These are phyloP conservation scores for Mycena vitilis DNA, from an alignment of 768 basidiomycete species.

Conservation along the genomic window DNA sequence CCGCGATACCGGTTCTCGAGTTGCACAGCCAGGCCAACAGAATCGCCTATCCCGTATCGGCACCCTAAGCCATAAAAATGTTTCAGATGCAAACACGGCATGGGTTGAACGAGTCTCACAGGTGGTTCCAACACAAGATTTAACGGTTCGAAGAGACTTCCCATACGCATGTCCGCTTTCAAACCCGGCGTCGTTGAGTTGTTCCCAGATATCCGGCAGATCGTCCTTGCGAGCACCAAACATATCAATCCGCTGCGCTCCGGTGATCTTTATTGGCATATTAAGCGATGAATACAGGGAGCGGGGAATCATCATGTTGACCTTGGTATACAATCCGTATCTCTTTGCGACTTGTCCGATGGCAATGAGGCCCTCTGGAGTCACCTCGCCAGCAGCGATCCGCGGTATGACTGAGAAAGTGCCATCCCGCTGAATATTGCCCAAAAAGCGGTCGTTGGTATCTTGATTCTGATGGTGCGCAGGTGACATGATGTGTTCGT, in stretches of 20 bases:
- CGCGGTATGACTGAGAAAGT: constrained; percentile 81
- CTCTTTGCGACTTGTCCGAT: constrained; percentile 76
- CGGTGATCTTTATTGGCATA: constrained; percentile 45
- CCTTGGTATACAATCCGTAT: constrained; percentile 74
- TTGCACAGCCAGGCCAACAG: constrained; percentile 77
- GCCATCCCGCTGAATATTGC: constrained; percentile 79
- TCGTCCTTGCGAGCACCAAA: constrained; percentile 57
- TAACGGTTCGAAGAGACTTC: constrained; percentile 76
- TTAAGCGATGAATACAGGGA: neutral
- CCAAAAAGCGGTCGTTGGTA: constrained; percentile 77
- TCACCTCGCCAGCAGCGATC: constrained; percentile 76
- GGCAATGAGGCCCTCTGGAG: constrained; percentile 72
- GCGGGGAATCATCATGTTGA: neutral
- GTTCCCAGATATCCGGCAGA: constrained; percentile 56
- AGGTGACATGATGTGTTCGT: constrained; percentile 73
- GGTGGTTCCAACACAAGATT: constrained; percentile 79
- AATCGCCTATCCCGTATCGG: constrained; percentile 79
- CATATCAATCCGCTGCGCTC: constrained; percentile 72
- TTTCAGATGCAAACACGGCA: neutral
- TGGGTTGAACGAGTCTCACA: constrained; percentile 42
- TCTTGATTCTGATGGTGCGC: constrained; percentile 77
- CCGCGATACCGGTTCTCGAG: constrained; percentile 82
- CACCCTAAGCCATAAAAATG: constrained; percentile 54
- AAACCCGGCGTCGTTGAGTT: constrained; percentile 72
- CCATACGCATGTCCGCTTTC: constrained; percentile 85